phyloP scores from a whole-genome alignment of 495 filamentous ascomycete species.

The Annulohypoxylon bovei region DNA sequence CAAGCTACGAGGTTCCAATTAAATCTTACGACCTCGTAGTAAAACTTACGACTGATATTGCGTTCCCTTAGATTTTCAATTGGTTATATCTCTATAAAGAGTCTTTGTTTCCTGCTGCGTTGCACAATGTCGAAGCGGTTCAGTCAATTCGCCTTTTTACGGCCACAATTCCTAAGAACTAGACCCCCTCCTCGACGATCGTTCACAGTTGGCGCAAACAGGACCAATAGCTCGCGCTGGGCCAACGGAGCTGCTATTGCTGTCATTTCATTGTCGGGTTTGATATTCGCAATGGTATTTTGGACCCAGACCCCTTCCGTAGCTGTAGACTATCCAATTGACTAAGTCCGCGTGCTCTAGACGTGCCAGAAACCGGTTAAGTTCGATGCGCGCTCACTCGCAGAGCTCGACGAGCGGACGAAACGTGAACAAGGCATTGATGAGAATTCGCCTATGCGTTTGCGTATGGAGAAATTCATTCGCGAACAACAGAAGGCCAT shows the following conservation, averaged over 20 bases:
- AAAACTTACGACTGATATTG: slow-evolving; percentile 33
- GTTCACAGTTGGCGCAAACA: slow-evolving; percentile 34
- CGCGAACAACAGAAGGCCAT: slow-evolving; percentile 91
- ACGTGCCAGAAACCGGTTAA: slow-evolving; percentile 50
- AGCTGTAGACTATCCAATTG: slow-evolving; percentile 24
- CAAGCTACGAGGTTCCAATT: slow-evolving; percentile 37
- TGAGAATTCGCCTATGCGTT: slow-evolving; percentile 88
- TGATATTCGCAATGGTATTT: slow-evolving; percentile 43
- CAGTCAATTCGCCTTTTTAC: slow-evolving; percentile 32
- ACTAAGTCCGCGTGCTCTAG: slow-evolving; percentile 41
- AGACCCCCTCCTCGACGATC: slow-evolving; percentile 33
- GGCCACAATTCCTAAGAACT: slow-evolving; percentile 33
- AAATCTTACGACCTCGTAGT: slow-evolving; percentile 38
- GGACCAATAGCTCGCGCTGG: slow-evolving; percentile 32
- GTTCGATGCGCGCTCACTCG: slow-evolving; percentile 65
- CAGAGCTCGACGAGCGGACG: slow-evolving; percentile 72
- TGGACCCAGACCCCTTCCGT: background rate
- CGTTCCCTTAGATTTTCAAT: background rate
- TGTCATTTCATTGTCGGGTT: slow-evolving; percentile 33
- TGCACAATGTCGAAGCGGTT: slow-evolving; percentile 42
- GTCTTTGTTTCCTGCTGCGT: background rate
- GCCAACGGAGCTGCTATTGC: slow-evolving; percentile 36
- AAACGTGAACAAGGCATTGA: slow-evolving; percentile 74
- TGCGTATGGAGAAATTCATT: slow-evolving; percentile 96
- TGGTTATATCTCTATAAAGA: slow-evolving; percentile 23